A percentile compares a stretch with the other conserved stretches of the same genome.
phyloP scores from a whole-genome alignment of 2,329 filamentous ascomycete species.

The Mycosphaerella arachidis region DNA sequence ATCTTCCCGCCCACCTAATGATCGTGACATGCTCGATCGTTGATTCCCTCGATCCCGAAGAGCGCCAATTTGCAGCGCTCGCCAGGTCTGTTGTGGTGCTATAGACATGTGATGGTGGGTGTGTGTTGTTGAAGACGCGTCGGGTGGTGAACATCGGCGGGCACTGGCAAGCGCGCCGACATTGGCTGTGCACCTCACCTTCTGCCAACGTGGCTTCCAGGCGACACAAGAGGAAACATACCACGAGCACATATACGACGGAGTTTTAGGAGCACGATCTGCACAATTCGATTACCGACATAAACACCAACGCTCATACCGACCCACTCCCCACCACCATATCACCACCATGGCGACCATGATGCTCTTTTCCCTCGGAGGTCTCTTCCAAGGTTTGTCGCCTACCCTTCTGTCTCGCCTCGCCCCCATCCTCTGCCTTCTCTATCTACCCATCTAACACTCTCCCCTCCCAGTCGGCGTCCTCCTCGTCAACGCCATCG shows the following conservation, averaged over 20 bases:
- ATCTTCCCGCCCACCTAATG: neutral
- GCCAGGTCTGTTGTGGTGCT: constrained; percentile 10
- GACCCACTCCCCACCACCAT: neutral
- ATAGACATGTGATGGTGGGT: neutral
- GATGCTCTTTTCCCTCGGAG: constrained; percentile 64
- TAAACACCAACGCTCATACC: too few species aligned
- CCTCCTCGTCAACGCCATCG: constrained; percentile 89
- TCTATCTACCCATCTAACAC: constrained; percentile 18
- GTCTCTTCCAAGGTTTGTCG: constrained; percentile 65
- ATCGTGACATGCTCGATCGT: constrained; percentile 2
- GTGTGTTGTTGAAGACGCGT: neutral
- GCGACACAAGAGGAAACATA: too few species aligned
- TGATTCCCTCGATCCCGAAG: constrained; percentile 4
- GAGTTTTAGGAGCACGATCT: too few species aligned
- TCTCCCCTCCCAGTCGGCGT: constrained; percentile 57
- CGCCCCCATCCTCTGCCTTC: neutral
- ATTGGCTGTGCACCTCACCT: neutral
- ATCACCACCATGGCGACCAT: constrained; percentile 38
- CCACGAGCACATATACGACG: too few species aligned
- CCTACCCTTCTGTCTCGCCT: constrained; percentile 1
- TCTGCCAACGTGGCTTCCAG: too few species aligned
- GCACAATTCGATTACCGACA: too few species aligned
- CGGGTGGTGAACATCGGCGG: neutral
- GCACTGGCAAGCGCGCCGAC: neutral
- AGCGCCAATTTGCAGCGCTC: constrained; percentile 21